phyloP scores from a whole-genome alignment of 2,329 filamentous ascomycete species.

The Lecanicillium sp. region DNA sequence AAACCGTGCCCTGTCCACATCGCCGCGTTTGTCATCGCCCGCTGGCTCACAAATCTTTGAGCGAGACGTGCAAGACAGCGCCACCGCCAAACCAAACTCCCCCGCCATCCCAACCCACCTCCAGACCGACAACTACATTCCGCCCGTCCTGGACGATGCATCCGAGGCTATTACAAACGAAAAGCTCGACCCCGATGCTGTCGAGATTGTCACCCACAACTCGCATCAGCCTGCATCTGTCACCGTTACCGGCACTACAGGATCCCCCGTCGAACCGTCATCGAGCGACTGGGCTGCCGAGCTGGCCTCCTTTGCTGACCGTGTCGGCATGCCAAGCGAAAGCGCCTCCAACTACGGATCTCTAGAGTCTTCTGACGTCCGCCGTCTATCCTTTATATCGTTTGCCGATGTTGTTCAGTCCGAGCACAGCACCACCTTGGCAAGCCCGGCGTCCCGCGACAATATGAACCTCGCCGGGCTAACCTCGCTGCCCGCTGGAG shows the following conservation, averaged over 20 bases:
- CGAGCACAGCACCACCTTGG: constrained; percentile 58
- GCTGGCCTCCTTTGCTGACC: constrained; percentile 42
- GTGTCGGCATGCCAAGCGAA: constrained; percentile 41
- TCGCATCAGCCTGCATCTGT: constrained; percentile 72
- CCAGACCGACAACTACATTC: constrained; percentile 88
- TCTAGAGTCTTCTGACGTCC: constrained; percentile 66
- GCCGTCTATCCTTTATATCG: constrained; percentile 86
- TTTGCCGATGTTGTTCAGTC: constrained; percentile 92
- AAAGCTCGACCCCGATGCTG: constrained; percentile 74
- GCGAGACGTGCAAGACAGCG: constrained; percentile 81
- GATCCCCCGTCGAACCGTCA: constrained; percentile 30
- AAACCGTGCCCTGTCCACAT: constrained; percentile 56
- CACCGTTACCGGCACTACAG: constrained; percentile 46
- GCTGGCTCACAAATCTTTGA: constrained; percentile 82
- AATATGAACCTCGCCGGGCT: constrained; percentile 62
- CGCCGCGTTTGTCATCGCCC: constrained; percentile 69
- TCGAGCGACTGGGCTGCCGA: constrained; percentile 50
- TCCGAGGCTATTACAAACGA: constrained; percentile 86
- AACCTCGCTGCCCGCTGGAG: constrained; percentile 46
- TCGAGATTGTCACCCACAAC: constrained; percentile 85
- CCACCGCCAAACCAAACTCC: constrained; percentile 58
- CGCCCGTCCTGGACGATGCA: constrained; percentile 81
- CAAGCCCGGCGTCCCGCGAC: constrained; percentile 50
- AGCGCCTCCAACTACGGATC: constrained; percentile 67
- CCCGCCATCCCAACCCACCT: constrained; percentile 91